phyloP scores from a whole-genome alignment of 768 basidiomycete species.

The Termitomyces sp. region DNA sequence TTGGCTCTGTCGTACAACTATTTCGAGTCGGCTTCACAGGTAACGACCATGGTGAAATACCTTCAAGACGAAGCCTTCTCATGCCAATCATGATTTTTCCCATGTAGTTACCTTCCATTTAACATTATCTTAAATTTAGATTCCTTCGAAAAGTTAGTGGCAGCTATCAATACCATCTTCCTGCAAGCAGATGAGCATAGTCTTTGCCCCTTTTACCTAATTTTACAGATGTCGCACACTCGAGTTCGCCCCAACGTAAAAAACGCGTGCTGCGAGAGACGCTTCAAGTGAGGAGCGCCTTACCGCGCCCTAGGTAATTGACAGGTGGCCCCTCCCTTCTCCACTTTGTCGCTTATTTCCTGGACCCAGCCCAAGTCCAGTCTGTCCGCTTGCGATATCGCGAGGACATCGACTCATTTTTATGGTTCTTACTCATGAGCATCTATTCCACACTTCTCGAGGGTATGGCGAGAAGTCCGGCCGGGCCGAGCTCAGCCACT shows the following conservation, averaged over 20 bases:
- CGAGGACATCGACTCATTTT: not conserved
- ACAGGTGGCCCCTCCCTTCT: not conserved
- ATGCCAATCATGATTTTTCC: not conserved
- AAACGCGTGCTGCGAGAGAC: not conserved
- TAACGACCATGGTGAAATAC: not conserved
- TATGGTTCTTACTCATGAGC: not conserved
- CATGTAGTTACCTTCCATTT: not conserved
- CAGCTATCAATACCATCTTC: not conserved
- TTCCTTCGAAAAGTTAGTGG: not conserved
- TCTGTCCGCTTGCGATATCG: not conserved
- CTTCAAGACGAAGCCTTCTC: not conserved
- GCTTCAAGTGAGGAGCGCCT: no score
- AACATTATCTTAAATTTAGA: not conserved
- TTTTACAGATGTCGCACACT: not conserved
- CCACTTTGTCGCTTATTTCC: not conserved
- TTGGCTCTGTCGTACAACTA: not conserved
- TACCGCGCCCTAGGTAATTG: not conserved
- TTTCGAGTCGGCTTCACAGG: not conserved
- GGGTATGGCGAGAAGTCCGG: no score
- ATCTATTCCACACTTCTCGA: not conserved
- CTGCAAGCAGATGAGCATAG: not conserved
- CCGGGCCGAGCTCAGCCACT: not conserved
- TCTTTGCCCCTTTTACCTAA: not conserved
- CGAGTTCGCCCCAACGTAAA: not conserved
- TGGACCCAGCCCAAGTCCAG: not conserved